Percentiles rank a stretch among this genome's conserved stretches.
Conservation (phyloP, 2,329 filamentous ascomycete species). For the Harringtonia lauricola region DNA sequence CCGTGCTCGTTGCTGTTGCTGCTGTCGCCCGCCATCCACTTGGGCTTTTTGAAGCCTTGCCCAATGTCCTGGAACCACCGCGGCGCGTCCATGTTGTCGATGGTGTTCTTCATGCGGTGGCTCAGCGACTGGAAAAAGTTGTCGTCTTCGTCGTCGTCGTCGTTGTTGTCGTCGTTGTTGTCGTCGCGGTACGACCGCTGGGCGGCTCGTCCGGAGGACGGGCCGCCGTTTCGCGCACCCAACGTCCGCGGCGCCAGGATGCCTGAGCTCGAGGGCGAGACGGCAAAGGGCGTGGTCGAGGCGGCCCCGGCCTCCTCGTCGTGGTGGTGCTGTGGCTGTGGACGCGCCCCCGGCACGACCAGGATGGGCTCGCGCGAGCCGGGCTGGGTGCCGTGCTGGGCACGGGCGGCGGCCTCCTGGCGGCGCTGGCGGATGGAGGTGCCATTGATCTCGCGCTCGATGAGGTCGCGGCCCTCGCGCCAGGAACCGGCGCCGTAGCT, state of each 20-base stretch:
- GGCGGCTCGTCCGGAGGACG: too few species aligned
- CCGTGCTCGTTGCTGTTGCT: constrained; percentile 20
- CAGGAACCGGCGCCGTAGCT: constrained; percentile 73
- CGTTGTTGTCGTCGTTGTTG: constrained; percentile 12
- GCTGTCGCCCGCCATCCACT: constrained; percentile 63
- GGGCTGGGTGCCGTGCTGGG: not conserved
- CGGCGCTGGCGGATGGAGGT: constrained; percentile 41
- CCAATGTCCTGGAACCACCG: constrained; percentile 70
- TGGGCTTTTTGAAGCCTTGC: constrained; percentile 61
- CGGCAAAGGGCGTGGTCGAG: constrained; percentile 31
- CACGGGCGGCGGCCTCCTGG: constrained; percentile 26
- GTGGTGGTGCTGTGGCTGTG: constrained; percentile 4
- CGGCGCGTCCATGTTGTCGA: constrained; percentile 72
- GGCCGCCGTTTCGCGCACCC: constrained; percentile 19
- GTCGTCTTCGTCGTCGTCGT: constrained; percentile 56
- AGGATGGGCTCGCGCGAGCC: not conserved
- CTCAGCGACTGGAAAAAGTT: constrained; percentile 77
- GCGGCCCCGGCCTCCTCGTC: constrained; percentile 11
- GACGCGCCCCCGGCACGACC: constrained; percentile 9
- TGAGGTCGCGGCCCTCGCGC: constrained; percentile 84
- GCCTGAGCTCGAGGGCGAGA: constrained; percentile 21
- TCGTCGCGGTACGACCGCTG: constrained; percentile 4
- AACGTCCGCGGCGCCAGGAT: constrained; percentile 12
- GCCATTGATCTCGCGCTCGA: constrained; percentile 72
- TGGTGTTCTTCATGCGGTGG: constrained; percentile 81